Evolutionary conservation across 495 filamentous ascomycete species (phyloP), one percentile per base, ranked within the genome.

Genomic region (Podospora bellae-mahoneyi): DNA sequence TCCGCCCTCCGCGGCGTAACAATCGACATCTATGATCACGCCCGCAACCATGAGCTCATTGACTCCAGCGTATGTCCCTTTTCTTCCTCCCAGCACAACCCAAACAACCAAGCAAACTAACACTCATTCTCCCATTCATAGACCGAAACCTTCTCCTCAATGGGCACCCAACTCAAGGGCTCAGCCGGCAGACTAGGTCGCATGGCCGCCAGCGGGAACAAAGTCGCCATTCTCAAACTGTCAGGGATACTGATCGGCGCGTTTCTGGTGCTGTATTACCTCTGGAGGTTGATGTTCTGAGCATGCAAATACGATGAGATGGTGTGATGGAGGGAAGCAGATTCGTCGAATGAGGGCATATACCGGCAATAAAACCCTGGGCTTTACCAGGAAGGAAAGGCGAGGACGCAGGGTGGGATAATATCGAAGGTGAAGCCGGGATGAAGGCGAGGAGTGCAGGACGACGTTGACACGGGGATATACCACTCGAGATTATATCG

Each of bases 11-110:
- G 94, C 74, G 89, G 89, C 71, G 93, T 99, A n/a, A 99, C 95
- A n/a, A 88, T 97, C 58, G 92, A 98, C 81, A 99, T 99, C 76
- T 96, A 97, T 81, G 93, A 97, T 80, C 91, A 93, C 75, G 95
- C 95, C 54, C 86, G 92, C 54, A 87, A 90, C 73, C 94, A 97
- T 74, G 87, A 90, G 64, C 84, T 95, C 30, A 91, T 99, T 67
- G 93, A 98, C 77, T 85, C 87, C 72, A 92, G 91, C 57, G 93
- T 96, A 86, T 19, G 87, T 80, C 63, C 64, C 27, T 54, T 32
- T 39, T 20, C 48, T 64, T 15, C 44, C 44, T 18, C 5, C 20
- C 30, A 32, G 30, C 7, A 32, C 30, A 32, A 32, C 7, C 7
- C 3, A 32, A 32, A 32, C 30, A 32, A 7, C 30, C 7, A 7